Evolutionary conservation across 2,329 filamentous ascomycete genomes (phyloP).

Genomic region (Xylariaceae sp.): DNA sequence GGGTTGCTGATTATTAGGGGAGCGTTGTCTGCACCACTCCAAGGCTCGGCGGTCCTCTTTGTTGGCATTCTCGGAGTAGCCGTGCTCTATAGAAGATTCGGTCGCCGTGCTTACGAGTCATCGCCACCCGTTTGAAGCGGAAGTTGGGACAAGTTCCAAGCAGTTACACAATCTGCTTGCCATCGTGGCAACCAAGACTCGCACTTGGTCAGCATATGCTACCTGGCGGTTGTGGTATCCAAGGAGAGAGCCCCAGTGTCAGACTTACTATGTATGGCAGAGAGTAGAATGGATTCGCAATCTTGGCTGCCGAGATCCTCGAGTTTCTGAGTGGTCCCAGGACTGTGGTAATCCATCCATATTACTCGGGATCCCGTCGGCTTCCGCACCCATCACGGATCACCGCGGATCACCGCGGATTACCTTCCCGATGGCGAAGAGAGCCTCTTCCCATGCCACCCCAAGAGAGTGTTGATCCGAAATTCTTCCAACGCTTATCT

Average conservation of each 20-base stretch:
- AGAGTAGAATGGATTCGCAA: slow-evolving; percentile 11
- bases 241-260: slow-evolving; percentile 8
- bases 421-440: slow-evolving; percentile 12
- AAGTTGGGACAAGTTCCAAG: slow-evolving; percentile 10
- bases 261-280: slow-evolving; percentile 15
- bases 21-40: slow-evolving; percentile 26
- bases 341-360: slow-evolving; percentile 16
- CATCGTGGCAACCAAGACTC: slow-evolving; percentile 12
- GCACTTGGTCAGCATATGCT: slow-evolving; percentile 9
- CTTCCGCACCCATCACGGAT: slow-evolving; percentile 10
- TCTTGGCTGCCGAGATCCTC: slow-evolving; percentile 14
- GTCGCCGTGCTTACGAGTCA: slow-evolving; percentile 21
- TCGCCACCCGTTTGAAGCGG: slow-evolving; percentile 19
- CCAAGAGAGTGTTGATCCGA: slow-evolving; percentile 18
- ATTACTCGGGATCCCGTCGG: slow-evolving; percentile 22
- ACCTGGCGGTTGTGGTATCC: slow-evolving; percentile 13
- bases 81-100: slow-evolving; percentile 23
- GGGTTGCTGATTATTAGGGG: slow-evolving; percentile 28
- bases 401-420: slow-evolving; percentile 11
- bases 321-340: slow-evolving; percentile 22
- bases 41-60: slow-evolving; percentile 27
- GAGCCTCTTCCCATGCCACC: slow-evolving; percentile 17
- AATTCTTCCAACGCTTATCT: slow-evolving; percentile 13
- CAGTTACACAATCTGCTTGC: slow-evolving; percentile 12
- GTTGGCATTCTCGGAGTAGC: slow-evolving; percentile 27